Evolutionary conservation across 148 eudicot genomes (phyloP).

Genomic region (Pouteria glomerata): DNA sequence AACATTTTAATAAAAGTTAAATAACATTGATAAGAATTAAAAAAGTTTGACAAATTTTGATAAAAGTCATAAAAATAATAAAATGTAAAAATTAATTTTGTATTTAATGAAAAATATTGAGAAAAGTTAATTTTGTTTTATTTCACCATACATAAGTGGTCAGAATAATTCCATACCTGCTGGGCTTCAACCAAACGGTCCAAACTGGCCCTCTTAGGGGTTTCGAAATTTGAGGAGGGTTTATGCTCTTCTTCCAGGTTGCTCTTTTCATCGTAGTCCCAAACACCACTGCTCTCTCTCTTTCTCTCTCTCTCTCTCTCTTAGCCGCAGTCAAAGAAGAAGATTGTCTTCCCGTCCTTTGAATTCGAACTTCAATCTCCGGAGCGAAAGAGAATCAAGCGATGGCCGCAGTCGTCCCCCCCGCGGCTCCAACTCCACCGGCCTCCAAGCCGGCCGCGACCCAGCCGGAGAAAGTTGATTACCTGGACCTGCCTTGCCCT

Average conservation of each 20-base stretch:
- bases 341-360: neutral
- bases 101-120: too few relatives aligned
- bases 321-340: constrained; percentile 5
- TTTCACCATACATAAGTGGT: too few relatives aligned
- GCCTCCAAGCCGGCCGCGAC: constrained; percentile 19
- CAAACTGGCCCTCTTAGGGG: constrained; percentile 6
- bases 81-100: too few relatives aligned
- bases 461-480: constrained; percentile 62
- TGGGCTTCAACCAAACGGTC: constrained; percentile 12
- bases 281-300: neutral
- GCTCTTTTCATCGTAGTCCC: neutral
- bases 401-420: constrained; percentile 34
- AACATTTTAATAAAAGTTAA: too few relatives aligned
- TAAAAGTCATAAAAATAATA: too few relatives aligned
- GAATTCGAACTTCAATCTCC: neutral
- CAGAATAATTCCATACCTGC: too few relatives aligned
- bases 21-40: too few relatives aligned
- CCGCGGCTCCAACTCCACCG: constrained; percentile 19
- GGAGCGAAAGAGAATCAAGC: neutral
- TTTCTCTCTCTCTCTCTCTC: neutral
- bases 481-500: constrained; percentile 75
- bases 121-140: too few relatives aligned
- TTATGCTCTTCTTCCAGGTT: neutral
- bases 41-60: too few relatives aligned
- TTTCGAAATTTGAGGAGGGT: neutral